phyloP scores from a whole-genome alignment of 805 yeast genomes.

The Schizosaccharomyces japonicus region DNA sequence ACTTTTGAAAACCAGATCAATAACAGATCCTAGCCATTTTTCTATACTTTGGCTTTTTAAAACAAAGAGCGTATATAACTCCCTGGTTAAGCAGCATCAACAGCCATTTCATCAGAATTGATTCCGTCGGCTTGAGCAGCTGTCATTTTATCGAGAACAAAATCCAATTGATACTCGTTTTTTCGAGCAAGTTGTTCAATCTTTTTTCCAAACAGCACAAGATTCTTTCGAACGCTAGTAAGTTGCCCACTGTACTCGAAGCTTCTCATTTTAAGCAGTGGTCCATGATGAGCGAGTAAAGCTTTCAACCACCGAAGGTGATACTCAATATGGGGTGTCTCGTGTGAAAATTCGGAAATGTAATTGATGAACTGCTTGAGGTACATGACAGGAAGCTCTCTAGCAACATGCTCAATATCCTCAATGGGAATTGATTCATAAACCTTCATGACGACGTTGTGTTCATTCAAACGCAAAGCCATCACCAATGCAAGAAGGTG shows the following conservation, averaged over 20 bases:
- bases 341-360: slow-evolving; percentile 41
- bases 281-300: slow-evolving; percentile 51
- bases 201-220: background rate
- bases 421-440: slow-evolving; percentile 49
- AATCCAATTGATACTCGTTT: background rate
- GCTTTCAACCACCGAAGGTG: slow-evolving; percentile 58
- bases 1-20: background rate
- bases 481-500: slow-evolving; percentile 62
- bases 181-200: background rate
- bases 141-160: background rate
- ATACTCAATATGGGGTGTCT: slow-evolving; percentile 66
- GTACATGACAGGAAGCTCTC: slow-evolving; percentile 57
- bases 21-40: too few relatives aligned
- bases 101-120: too few relatives aligned
- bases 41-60: too few relatives aligned
- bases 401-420: slow-evolving; percentile 43
- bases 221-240: slow-evolving; percentile 8
- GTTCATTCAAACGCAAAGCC: slow-evolving; percentile 83
- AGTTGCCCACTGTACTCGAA: slow-evolving; percentile 26
- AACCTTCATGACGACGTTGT: slow-evolving; percentile 41
- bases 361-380: slow-evolving; percentile 42
- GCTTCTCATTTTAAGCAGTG: slow-evolving; percentile 37
- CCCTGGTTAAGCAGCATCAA: too few relatives aligned
- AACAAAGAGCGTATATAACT: too few relatives aligned
- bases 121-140: too few relatives aligned